Evolutionary conservation across 768 basidiomycete species (phyloP).

Genomic region (Russula griseocarnosa): DNA sequence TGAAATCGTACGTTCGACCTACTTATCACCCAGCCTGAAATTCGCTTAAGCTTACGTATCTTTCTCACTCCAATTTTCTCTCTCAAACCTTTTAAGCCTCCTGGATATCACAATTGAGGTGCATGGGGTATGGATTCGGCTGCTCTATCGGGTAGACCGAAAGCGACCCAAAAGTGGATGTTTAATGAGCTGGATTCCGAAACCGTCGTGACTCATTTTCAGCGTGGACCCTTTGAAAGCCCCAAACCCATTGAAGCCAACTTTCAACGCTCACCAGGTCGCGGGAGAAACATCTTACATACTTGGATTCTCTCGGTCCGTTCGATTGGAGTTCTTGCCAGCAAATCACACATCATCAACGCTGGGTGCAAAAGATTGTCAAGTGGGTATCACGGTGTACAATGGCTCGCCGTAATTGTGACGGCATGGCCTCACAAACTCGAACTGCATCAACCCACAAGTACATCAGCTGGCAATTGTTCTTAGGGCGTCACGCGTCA

Average conservation of each 20-base stretch:
- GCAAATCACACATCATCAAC: slow-evolving; percentile 7
- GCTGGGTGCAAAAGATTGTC: not conserved
- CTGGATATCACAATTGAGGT: not conserved
- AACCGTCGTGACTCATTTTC: not conserved
- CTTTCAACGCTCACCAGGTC: slow-evolving; percentile 43
- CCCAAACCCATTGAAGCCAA: not conserved
- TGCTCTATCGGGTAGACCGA: not conserved
- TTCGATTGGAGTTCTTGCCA: slow-evolving; percentile 3
- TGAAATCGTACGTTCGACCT: not conserved
- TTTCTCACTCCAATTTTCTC: not conserved
- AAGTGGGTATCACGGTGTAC: not conserved
- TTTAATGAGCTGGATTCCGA: not conserved
- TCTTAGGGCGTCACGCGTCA: slow-evolving; percentile 15
- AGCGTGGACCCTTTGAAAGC: not conserved
- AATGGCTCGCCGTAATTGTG: slow-evolving; percentile 2
- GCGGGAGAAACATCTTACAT: not conserved
- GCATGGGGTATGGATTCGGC: not conserved
- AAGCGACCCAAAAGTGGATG: not conserved
- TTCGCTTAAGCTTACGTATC: not conserved
- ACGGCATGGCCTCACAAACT: slow-evolving; percentile 10
- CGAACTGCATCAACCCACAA: not conserved
- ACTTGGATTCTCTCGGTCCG: not conserved
- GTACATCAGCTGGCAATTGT: not conserved
- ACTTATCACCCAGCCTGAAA: not conserved
- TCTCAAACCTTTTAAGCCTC: not conserved